Base-by-base conservation (phyloP, 345 rosid species). In the Corymbia maculata region DNA sequence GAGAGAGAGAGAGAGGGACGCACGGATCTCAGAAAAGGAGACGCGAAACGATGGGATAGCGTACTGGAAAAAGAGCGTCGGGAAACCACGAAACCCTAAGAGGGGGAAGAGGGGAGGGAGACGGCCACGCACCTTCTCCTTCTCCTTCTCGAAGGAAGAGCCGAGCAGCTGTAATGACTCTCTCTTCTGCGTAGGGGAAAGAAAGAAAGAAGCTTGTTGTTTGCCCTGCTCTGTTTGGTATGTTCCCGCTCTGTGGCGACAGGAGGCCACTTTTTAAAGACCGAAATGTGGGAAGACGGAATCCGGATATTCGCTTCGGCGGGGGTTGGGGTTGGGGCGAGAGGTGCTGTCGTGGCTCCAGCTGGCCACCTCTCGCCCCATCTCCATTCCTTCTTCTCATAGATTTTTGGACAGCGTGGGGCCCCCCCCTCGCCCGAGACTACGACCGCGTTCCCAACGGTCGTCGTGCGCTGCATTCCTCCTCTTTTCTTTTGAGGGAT, bases 291-390 rank as follows among this genome's bases (percentile, higher is more conserved):
- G 19, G 42, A 14, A n/a, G 17, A 75, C 28, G 82, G 82, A 75
- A 75, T 75, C 82, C 47, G 82, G 47, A 70, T 70, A 70, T 36
- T 70, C 82, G 66, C 26, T 59, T 49, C 11, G 0, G 30, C 11
- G 0, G 30, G 66, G 12, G 30, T 26, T 11, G 30, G 66, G 30
- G 0, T 0, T 3, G 4, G 3, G 80, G 7, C 1, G 26, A 7
- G 47, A 47, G 9, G 15, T 16, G 82, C 82, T 8, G 49, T 36
- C 82, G 82, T 75, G 49, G 49, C 49, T 42, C 82, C 82, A 75
- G 82, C 82, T 75, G 49, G 49, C 47, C 8, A 26, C 13, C 3
- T 36, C 47, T 13, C 24, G 49, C 47, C 8, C 47, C 13, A 6
- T 36, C 47, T 13, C 24, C 24, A 36, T 70, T 19, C 49, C 82